phyloP scores from a whole-genome alignment of 2,329 filamentous ascomycete species.

The Xylariaceae sp. region DNA sequence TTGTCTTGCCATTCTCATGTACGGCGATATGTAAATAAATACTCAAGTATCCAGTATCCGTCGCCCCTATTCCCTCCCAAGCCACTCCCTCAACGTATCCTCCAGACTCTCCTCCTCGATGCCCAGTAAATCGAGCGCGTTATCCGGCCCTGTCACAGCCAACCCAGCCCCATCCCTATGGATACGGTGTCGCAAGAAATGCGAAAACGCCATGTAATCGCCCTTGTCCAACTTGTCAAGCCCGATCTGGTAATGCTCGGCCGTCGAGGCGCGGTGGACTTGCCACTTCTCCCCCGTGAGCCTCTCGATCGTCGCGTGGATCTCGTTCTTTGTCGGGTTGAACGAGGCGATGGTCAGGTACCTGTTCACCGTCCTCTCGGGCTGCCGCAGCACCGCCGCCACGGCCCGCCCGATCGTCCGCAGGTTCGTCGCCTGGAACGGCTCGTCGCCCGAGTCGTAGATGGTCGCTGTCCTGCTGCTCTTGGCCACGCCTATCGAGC shows the following conservation, averaged over 20 bases:
- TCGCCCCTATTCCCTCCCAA: constrained; percentile 9
- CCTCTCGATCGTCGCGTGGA: constrained; percentile 49
- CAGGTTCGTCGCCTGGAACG: constrained; percentile 47
- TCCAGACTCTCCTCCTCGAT: constrained; percentile 25
- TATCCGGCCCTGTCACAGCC: constrained; percentile 19
- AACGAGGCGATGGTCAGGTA: constrained; percentile 55
- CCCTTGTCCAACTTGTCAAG: constrained; percentile 37
- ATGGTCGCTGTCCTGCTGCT: constrained; percentile 45
- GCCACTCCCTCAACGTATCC: constrained; percentile 20
- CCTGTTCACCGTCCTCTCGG: constrained; percentile 50
- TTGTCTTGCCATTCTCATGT: too few relatives aligned
- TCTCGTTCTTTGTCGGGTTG: constrained; percentile 51
- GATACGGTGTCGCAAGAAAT: constrained; percentile 22
- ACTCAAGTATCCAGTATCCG: too few relatives aligned
- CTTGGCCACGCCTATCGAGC: constrained; percentile 48
- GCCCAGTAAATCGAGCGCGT: constrained; percentile 22
- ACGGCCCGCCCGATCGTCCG: constrained; percentile 47
- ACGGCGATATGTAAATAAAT: too few relatives aligned
- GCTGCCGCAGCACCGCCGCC: constrained; percentile 41
- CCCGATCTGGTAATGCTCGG: constrained; percentile 34
- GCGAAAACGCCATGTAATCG: constrained; percentile 32
- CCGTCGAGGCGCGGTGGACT: constrained; percentile 34
- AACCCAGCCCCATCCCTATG: constrained; percentile 24
- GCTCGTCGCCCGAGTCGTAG: constrained; percentile 50
- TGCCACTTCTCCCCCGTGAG: constrained; percentile 46